Conservation (phyloP, 139 green algal genomes). For the Chlamydomonas sphaeroides region DNA sequence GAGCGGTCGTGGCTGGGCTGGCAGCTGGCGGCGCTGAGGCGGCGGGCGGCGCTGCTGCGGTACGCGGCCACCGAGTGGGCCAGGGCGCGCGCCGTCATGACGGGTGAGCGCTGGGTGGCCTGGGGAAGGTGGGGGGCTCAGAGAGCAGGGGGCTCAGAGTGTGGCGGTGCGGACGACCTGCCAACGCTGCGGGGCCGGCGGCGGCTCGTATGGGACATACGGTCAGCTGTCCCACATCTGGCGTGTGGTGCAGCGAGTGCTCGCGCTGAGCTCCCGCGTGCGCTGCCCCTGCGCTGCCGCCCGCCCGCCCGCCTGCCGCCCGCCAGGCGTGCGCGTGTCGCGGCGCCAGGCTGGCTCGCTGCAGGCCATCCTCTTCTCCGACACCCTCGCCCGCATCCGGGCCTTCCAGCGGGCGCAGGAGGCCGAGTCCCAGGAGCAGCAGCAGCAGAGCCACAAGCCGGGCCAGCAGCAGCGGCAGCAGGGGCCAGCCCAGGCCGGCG, state of each 20-base stretch:
- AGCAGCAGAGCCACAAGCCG: too few species aligned
- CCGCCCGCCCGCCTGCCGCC: background rate
- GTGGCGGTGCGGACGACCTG: background rate
- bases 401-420: constrained; percentile 22
- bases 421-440: background rate
- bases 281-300: too few species aligned
- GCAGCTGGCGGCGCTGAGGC: background rate
- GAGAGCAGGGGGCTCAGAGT: background rate
- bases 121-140: too few species aligned
- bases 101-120: constrained; percentile 11
- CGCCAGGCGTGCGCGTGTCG: constrained; percentile 36
- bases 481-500: too few species aligned
- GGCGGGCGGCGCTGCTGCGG: constrained; percentile 11
- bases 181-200: too few species aligned
- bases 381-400: constrained; percentile 25
- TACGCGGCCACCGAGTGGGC: constrained; percentile 18
- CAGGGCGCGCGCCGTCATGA: constrained; percentile 13
- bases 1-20: background rate
- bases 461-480: too few species aligned
- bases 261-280: too few species aligned
- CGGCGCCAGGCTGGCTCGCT: constrained; percentile 26
- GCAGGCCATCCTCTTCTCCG: constrained; percentile 45
- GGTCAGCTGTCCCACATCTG: too few species aligned
- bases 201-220: too few species aligned
- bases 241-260: too few species aligned